Evolutionary conservation across 495 filamentous ascomycete genomes (phyloP), one percentile per base, ranked within the genome.

Genomic region (Talaromyces nanjingensis): DNA sequence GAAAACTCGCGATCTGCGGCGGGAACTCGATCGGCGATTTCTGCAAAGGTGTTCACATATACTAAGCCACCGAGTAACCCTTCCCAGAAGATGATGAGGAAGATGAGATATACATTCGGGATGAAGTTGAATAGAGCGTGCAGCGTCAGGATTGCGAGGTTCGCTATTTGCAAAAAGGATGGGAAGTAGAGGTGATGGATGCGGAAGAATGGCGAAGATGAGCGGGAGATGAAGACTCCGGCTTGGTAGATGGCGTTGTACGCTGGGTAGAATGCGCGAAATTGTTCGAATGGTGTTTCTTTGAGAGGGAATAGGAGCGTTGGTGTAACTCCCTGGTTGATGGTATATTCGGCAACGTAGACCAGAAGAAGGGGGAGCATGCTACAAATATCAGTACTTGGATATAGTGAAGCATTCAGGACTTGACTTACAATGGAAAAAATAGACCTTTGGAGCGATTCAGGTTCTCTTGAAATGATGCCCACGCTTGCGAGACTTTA

Each of bases 21-120:
- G 0, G 85, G 83, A 0, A 96, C 89, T 8, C 86, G 83, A 61
- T 97, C 90, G 68, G 87, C 86, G 65, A 98, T 94, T 73, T 93
- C 89, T 1, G 93, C 91, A 75, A 97, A 98, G 0, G 93, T 96
- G 64, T 93, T 97, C 53, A 98, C 92, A 69, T 98, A 98, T 0
- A 97, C 94, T 8, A 88, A 75, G 0, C 94, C 94, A 6, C 94
- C 94, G 0, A 98, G 79, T 45, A 98, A 73, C 0, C 94, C 94
- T 71, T 97, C 93, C 93, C 94, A 97, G 70, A 97, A 96, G n/a
- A 96, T 77, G 54, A 97, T 77, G 6, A 82, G 69, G 71, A 96
- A 97, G 4, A 97, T 74, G 22, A 96, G 68, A 68, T 89, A 97
- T 9, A 97, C 87, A 62, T 75, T 90, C 0, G 93, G 93, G 45